These are phyloP conservation scores for Candida dubliniensis DNA, from an alignment of 1,139 yeast genomes.

Conservation along the genomic window DNA sequence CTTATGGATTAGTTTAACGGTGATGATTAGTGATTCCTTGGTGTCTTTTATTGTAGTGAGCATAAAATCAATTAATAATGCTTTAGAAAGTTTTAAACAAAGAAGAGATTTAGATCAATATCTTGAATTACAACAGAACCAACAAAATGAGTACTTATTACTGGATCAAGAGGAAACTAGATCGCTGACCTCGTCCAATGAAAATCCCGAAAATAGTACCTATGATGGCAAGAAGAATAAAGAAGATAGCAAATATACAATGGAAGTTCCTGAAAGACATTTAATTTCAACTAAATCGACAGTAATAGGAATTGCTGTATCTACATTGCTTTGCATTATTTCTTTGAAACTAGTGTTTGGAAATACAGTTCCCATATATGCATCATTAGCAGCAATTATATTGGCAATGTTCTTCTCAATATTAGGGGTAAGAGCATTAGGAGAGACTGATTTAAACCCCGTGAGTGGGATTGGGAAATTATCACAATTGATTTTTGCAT, in stretches of 20 bases:
- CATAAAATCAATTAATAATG: constrained; percentile 35
- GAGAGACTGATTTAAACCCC: constrained; percentile 95
- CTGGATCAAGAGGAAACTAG: constrained; percentile 1
- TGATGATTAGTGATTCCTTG: constrained; percentile 90
- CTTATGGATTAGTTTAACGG: constrained; percentile 87
- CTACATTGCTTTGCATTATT: constrained; percentile 65
- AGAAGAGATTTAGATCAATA: constrained; percentile 5
- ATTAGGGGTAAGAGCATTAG: constrained; percentile 88
- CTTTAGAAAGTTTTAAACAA: constrained; percentile 5
- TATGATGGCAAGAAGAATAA: constrained; percentile 6
- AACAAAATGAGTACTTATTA: constrained; percentile 7
- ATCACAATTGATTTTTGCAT: constrained; percentile 84
- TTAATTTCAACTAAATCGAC: constrained; percentile 55
- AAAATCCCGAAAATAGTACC: constrained; percentile 18
- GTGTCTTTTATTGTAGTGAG: constrained; percentile 75
- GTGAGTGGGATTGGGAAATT: constrained; percentile 95
- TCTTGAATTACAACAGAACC: constrained; percentile 13
- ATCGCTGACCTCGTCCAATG: constrained; percentile 16
- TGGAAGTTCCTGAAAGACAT: constrained; percentile 31
- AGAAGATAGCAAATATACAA: constrained; percentile 8
- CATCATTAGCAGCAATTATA: constrained; percentile 65
- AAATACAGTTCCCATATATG: constrained; percentile 64
- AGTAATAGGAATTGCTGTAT: constrained; percentile 57
- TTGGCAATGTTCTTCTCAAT: constrained; percentile 79
- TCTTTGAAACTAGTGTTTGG: constrained; percentile 72